These are phyloP conservation scores for Suhomyces wounanorum DNA, from an alignment of 1,139 yeast genomes.

Conservation along the genomic window DNA sequence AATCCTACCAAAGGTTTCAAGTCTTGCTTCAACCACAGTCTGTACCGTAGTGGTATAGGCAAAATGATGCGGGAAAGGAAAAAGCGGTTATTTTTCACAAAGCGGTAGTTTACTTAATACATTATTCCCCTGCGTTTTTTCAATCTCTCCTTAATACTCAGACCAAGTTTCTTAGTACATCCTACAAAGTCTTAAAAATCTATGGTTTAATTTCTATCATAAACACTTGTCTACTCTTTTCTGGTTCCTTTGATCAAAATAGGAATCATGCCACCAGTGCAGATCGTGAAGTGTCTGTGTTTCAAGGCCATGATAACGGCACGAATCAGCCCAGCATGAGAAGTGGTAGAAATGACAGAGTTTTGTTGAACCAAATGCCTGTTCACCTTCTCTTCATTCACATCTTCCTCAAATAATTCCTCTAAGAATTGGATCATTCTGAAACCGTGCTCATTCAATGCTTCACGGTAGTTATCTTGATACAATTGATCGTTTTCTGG, in stretches of 20 bases:
- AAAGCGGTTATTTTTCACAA: too few species aligned
- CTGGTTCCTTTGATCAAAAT: conserved; percentile 27
- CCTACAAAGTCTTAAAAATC: too few species aligned
- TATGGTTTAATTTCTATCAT: neutral
- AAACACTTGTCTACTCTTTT: conserved; percentile 3
- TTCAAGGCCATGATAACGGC: conserved; percentile 24
- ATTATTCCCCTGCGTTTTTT: too few species aligned
- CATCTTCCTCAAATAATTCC: conserved; percentile 23
- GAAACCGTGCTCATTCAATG: conserved; percentile 22
- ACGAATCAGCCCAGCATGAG: conserved; percentile 31
- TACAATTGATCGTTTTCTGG: conserved; percentile 24
- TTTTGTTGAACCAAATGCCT: conserved; percentile 15
- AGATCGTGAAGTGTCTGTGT: conserved; percentile 27
- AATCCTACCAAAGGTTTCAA: too few species aligned
- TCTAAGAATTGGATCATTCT: conserved; percentile 25
- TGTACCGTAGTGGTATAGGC: too few species aligned
- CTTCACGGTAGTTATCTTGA: conserved; percentile 20
- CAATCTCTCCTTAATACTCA: too few species aligned
- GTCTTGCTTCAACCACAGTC: too few species aligned
- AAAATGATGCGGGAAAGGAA: too few species aligned
- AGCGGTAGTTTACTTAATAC: too few species aligned
- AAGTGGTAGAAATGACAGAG: conserved; percentile 26
- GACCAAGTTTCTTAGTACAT: too few species aligned
- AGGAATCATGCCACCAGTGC: conserved; percentile 38
- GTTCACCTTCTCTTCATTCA: conserved; percentile 19